Evolutionary conservation across 177 flowering plant genomes (phyloP), one percentile per base, ranked within the genome.

Genomic region (Vitis hybrid): DNA sequence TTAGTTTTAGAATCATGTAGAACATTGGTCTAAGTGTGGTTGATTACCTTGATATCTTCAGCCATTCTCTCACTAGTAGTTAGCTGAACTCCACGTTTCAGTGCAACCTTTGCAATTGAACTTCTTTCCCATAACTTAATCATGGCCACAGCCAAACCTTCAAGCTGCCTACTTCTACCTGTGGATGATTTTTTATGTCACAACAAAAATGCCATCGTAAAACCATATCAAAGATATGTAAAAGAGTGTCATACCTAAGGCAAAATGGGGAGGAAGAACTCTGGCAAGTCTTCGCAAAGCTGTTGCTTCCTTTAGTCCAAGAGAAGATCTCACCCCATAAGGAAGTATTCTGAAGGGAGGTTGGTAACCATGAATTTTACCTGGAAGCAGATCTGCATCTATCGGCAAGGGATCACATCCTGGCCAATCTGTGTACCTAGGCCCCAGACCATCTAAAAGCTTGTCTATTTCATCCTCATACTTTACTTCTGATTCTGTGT

Each of bases 51-150:
- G 70, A 96, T 76, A 57, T 93, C 96, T 79, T 90, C 97, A 49
- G 97, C 97, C 97, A 96, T 93, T 83, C 93, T 87, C 80, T 96
- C 97, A 74, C 93, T 89, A 14, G 91, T 84, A 45, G 97, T 91
- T 58, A 87, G 82, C 76, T 86, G 97, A 7, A 96, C 99, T n/a
- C 97, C 97, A 50, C 99, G 97, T 80, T 93, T 96, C 56, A 96
- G 83, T 26, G 97, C 92, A 73, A 96, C 75, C 78, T 92, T 96
- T 21, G 90, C 98, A 75, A 93, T 82, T 6, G 85, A 86, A 82
- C 95, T 90, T 62, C 75, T 85, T 72, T 89, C 98, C 98, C 99
- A 96, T 68, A 96, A 69, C 75, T 93, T 91, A 71, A 78, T 68
- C 86, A 95, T 92, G 70, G 99, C 98, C 67, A 75, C 63, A 15